phyloP scores from a whole-genome alignment of 257 asterid species.

The Capsicum baccatum region DNA sequence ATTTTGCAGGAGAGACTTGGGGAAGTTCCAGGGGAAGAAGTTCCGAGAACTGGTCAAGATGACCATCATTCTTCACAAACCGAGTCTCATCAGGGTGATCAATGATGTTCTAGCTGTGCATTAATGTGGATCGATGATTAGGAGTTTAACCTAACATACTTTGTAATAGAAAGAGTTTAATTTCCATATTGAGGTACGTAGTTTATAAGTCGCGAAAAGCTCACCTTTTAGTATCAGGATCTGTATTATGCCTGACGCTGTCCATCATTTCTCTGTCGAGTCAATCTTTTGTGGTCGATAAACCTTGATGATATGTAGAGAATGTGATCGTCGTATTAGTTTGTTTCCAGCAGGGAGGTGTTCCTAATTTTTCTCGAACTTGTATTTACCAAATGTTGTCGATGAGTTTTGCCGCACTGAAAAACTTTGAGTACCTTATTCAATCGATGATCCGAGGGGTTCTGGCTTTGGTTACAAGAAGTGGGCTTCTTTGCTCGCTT shows the following conservation, averaged over 20 bases:
- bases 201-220: conserved; percentile 47
- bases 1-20: conserved; percentile 75
- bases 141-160: conserved; percentile 56
- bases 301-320: conserved; percentile 48
- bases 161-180: conserved; percentile 40
- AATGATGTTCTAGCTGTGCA: conserved; percentile 39
- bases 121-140: conserved; percentile 40
- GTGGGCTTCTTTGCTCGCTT: not conserved
- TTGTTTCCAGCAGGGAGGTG: conserved; percentile 7
- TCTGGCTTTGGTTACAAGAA: not conserved
- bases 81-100: conserved; percentile 37
- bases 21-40: conserved; percentile 65
- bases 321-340: not conserved
- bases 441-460: not conserved
- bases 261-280: conserved; percentile 43
- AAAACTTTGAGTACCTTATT: not conserved
- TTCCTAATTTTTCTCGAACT: not conserved
- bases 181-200: conserved; percentile 44
- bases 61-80: conserved; percentile 49
- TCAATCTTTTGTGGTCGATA: conserved; percentile 61
- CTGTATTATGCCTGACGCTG: conserved; percentile 37
- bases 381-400: conserved; percentile 6
- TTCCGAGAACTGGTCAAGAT: conserved; percentile 61
- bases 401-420: not conserved
- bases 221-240: conserved; percentile 24